Conservation (phyloP, 495 filamentous ascomycete species). For the Aspergillus sparsus region DNA sequence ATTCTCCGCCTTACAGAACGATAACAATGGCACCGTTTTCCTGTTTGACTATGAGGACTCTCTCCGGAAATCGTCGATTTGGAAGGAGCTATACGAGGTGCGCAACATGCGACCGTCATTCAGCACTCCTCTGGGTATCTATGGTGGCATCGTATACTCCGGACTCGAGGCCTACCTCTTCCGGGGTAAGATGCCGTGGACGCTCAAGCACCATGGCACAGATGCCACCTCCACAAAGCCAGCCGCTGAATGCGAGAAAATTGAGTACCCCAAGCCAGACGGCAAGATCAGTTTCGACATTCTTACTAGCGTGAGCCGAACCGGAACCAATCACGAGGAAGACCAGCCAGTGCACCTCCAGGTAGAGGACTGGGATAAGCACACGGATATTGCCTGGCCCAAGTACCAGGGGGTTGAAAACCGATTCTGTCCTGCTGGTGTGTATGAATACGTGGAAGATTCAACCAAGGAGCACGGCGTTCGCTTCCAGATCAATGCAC, state of each 20-base stretch:
- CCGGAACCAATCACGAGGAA: constrained; percentile 98
- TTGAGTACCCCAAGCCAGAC: constrained; percentile 96
- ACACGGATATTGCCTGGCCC: constrained; percentile 79
- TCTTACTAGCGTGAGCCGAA: constrained; percentile 87
- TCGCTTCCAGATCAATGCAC: constrained; percentile 95
- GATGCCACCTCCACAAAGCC: constrained; percentile 69
- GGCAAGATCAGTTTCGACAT: constrained; percentile 94
- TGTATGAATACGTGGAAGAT: constrained; percentile 98
- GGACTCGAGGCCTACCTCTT: constrained; percentile 88
- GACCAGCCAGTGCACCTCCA: constrained; percentile 96
- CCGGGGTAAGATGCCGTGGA: constrained; percentile 88
- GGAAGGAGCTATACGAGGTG: constrained; percentile 91
- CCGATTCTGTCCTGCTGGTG: constrained; percentile 97
- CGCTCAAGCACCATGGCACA: constrained; percentile 75
- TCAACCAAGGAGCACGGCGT: constrained; percentile 77
- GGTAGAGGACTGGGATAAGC: constrained; percentile 91
- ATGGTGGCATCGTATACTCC: constrained; percentile 90
- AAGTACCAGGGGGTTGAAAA: constrained; percentile 92
- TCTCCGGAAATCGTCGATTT: constrained; percentile 84
- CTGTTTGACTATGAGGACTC: constrained; percentile 92
- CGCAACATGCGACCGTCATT: constrained; percentile 98
- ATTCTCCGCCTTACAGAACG: constrained; percentile 67
- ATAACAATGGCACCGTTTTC: constrained; percentile 71
- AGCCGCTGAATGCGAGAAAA: constrained; percentile 78
- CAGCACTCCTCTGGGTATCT: constrained; percentile 77